phyloP scores from a whole-genome alignment of 768 basidiomycete genomes.

The Lactarius trivialis region DNA sequence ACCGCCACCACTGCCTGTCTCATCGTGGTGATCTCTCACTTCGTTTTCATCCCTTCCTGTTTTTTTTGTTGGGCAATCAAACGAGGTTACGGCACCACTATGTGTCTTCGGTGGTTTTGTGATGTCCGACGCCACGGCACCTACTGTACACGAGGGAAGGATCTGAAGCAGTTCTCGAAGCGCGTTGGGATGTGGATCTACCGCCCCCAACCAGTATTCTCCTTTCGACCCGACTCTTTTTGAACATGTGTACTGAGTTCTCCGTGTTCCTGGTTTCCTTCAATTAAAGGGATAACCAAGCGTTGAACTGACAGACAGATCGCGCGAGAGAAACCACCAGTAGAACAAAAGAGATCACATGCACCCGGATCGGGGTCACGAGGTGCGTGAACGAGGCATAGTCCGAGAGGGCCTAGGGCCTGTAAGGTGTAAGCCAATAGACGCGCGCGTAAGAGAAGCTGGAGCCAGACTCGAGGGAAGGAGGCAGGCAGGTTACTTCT shows the following conservation, averaged over 20 bases:
- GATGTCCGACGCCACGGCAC: background rate
- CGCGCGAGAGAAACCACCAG: background rate
- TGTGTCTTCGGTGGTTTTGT: background rate
- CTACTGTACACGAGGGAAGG: background rate
- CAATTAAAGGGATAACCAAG: background rate
- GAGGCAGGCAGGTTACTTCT: background rate
- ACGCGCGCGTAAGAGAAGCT: background rate
- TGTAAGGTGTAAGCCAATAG: background rate
- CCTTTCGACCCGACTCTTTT: background rate
- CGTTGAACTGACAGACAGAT: background rate
- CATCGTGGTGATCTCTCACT: slow-evolving; percentile 13
- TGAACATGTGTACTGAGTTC: background rate
- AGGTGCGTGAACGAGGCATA: background rate
- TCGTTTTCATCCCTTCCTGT: background rate
- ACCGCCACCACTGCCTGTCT: slow-evolving; percentile 16
- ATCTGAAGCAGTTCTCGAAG: background rate
- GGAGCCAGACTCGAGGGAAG: background rate
- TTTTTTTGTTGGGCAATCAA: background rate
- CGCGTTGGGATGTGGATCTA: background rate
- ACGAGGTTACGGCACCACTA: background rate
- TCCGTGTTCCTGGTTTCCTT: background rate
- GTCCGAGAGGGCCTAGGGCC: background rate
- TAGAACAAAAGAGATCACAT: background rate
- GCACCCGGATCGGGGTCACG: background rate
- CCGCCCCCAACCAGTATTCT: background rate